Percentiles rank a stretch among this genome's conserved stretches.
These are phyloP conservation scores for Aspergillus alliaceus DNA, from an alignment of 2,329 filamentous ascomycete species.

Conservation along the genomic window DNA sequence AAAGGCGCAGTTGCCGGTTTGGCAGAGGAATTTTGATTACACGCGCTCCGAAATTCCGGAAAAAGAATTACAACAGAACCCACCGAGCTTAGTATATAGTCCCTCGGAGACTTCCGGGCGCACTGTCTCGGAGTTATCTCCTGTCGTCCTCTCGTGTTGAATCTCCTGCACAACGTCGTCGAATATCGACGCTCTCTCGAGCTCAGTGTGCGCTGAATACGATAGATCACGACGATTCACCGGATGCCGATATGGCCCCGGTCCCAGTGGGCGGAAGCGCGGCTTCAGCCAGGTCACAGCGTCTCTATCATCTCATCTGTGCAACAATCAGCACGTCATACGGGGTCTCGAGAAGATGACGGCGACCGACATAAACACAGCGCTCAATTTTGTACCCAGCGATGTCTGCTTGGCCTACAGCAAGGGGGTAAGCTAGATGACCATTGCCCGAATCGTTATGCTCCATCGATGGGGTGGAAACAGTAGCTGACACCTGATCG, in stretches of 20 bases:
- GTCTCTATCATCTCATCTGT: background rate
- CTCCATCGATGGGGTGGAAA: background rate
- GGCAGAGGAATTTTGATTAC: constrained; percentile 18
- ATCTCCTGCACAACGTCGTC: background rate
- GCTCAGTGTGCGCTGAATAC: background rate
- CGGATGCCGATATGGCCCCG: background rate
- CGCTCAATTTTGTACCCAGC: background rate
- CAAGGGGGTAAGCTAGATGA: background rate
- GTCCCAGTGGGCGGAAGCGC: background rate
- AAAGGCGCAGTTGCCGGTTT: constrained; percentile 12
- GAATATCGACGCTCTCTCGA: background rate
- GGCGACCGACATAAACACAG: background rate
- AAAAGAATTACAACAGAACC: constrained; percentile 9
- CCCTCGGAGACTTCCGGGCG: background rate
- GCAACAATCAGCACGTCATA: background rate
- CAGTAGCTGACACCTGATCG: background rate
- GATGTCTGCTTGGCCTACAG: background rate
- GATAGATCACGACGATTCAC: background rate
- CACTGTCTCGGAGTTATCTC: constrained; percentile 16
- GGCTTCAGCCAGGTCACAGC: constrained; percentile 8
- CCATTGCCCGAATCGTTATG: background rate
- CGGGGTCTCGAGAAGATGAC: too few species aligned
- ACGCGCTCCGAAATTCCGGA: constrained; percentile 16
- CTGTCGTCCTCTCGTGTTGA: constrained; percentile 11
- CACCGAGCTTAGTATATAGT: constrained; percentile 6